Percentiles rank a stretch among this genome's conserved stretches.
phyloP scores from a whole-genome alignment of 106 monocot species.

The Narthecium ossifragum region DNA sequence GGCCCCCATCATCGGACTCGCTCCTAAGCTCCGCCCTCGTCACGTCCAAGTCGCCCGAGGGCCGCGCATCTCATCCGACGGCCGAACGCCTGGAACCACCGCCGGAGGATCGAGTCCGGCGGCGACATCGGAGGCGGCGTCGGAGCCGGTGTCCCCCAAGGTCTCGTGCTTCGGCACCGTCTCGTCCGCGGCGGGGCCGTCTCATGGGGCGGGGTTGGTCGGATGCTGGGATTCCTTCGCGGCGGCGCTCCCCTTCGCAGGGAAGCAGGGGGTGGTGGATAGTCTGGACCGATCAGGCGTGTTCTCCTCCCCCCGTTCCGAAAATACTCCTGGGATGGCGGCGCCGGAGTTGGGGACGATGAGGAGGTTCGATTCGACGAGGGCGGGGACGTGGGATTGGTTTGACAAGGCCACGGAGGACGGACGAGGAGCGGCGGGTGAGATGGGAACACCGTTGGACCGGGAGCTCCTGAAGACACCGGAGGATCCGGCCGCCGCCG shows the following conservation, averaged over 20 bases:
- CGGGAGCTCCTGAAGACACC: background rate
- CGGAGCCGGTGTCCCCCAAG: slow-evolving; percentile 6
- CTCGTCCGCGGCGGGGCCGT: background rate
- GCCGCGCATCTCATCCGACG: background rate
- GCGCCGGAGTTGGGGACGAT: slow-evolving; percentile 1
- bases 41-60: too few species aligned
- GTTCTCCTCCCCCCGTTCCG: too few species aligned
- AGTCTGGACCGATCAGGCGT: background rate
- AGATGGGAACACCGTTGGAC: background rate
- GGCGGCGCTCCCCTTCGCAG: background rate
- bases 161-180: slow-evolving; percentile 9
- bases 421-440: background rate
- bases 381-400: background rate
- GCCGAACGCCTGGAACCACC: background rate
- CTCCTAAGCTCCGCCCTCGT: background rate
- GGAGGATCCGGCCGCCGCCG: background rate
- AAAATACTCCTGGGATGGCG: background rate
- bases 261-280: background rate
- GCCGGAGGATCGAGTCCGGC: background rate
- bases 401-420: background rate
- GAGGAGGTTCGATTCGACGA: background rate
- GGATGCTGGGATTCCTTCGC: slow-evolving; percentile 1
- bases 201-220: background rate
- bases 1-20: background rate
- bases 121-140: background rate